Evolutionary conservation across 2,329 filamentous ascomycete genomes (phyloP), one percentile per base, ranked within the genome.

Genomic region (Fusarium illudens): DNA sequence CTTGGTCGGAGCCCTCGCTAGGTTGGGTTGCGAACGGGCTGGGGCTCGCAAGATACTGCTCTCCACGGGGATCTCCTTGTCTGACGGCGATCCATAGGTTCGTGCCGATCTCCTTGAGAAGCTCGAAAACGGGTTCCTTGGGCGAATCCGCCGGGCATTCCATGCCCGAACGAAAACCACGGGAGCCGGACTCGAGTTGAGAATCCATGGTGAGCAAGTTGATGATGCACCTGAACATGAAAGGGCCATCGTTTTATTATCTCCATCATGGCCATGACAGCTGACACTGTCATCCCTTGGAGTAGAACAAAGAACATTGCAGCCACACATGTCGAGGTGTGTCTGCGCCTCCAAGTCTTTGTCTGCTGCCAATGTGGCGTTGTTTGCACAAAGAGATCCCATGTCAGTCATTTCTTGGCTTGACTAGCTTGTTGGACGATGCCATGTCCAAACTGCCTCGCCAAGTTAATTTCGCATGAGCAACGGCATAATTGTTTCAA

Each of bases 21-120:
- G 20, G 60, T 15, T 61, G 62, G 50, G 73, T 63, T 7, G 46
- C 30, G 9, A 48, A 65, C 7, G 48, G 60, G 30, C n/a, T 60
- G 10, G 55, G 66, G 58, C 49, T 62, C 15, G 77, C 80, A 19
- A 83, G 65, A 63, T 80, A 79, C 36, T 73, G 63, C 36, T 76
- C 73, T 49, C 74, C 72, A 50, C 79, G 75, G 7, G 70, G 65
- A n/a, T 75, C 73, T 22, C 65, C 65, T 20, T n/a, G 53, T 29
- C 65, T 70, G 27, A 59, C 64, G 39, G 80, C 77, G 30, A 81
- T 67, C 75, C 75, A 79, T 15, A 76, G 63, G 46, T 72, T 68
- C n/a, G 73, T 54, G 6, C 62, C 62, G 22, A 78, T 53, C 49
- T 69, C 55, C 37, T 78, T 76, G 64, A 76, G 25, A n/a, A 79